A percentile compares a stretch with the other conserved stretches of the same genome.
phyloP scores from a whole-genome alignment of 805 yeast genomes.

The Yarrowia sp. region DNA sequence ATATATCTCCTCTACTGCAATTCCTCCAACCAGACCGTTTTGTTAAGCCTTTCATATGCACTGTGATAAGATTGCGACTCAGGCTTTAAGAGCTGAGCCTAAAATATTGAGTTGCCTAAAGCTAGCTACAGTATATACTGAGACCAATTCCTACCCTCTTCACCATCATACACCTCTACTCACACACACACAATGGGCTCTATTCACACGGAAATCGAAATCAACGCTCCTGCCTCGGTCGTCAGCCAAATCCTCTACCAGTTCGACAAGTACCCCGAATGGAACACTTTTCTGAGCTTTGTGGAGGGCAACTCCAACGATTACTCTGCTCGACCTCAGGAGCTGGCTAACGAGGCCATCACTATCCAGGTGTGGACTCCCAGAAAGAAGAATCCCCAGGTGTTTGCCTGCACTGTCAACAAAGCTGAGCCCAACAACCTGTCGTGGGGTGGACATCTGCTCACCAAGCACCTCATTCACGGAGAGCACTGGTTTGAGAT shows the following conservation, averaged over 20 bases:
- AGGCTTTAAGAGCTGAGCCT: slow-evolving; percentile 1
- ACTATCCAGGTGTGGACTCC: neutral
- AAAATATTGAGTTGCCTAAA: neutral
- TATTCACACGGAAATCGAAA: slow-evolving; percentile 11
- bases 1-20: too few species aligned
- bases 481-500: slow-evolving; percentile 25
- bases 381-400: neutral
- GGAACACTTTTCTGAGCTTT: slow-evolving; percentile 15
- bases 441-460: slow-evolving; percentile 5
- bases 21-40: too few species aligned
- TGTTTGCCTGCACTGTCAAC: neutral
- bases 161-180: neutral
- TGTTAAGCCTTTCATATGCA: neutral
- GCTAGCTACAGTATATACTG: too few species aligned
- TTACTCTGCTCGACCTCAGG: neutral
- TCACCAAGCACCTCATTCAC: slow-evolving; percentile 4
- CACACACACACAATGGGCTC: neutral
- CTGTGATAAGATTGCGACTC: neutral
- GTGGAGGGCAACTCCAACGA: neutral
- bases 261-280: slow-evolving; percentile 19
- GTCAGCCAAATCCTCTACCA: slow-evolving; percentile 21
- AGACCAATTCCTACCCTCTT: neutral
- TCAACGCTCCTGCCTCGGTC: slow-evolving; percentile 14
- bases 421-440: slow-evolving; percentile 1
- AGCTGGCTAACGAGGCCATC: slow-evolving; percentile 8